Evolutionary conservation across 2,329 filamentous ascomycete species (phyloP), one percentile per base, ranked within the genome.

Genomic region (Dactylellina leptospora): DNA sequence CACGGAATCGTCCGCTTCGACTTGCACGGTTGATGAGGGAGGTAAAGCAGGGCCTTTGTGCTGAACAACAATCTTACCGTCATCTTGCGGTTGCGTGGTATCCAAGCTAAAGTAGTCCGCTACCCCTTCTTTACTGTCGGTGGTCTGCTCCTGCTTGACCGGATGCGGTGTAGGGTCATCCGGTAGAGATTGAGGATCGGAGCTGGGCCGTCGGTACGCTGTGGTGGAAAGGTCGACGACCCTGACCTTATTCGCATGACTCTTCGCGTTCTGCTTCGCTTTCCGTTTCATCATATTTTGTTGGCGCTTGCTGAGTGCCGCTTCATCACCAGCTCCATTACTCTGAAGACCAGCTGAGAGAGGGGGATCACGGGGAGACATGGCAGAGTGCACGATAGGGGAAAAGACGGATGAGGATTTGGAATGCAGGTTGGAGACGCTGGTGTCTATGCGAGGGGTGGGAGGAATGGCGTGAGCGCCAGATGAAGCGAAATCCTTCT

Each of bases 281-380:
- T 97, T 97, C 44, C 95, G 87, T 80, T 97, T 97, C 8, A 99
- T 82, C 56, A 95, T 91, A 77, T 99, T 99, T 18, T 97, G 86
- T 78, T 99, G 95, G 42, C 95, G 87, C 72, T 95, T 93, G 81
- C 95, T 97, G 55, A 99, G 83, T 1, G 88, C 88, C 2, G 85
- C 81, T 77, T 92, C 90, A 74, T 91, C 90, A 1, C 83, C 59
- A 44, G 75, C 75, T 13, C 61, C 50, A 13, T 53, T 51, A 30
- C 53, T 74, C 79, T 53, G 83, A 83, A 11, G 82, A 80, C 54
- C 80, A 79, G 36, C 78, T 72, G 18, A 78, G 28, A 64, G 58
- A 55, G 48, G 60, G 20, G 79, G 75, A 42, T 85, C 84, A 42
- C 77, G 78, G 10, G 85, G 83, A 2, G 85, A 85, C 33, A 81